These are phyloP conservation scores for Saccharomycopsis selenospora DNA, from an alignment of 805 yeast species.

Conservation along the genomic window DNA sequence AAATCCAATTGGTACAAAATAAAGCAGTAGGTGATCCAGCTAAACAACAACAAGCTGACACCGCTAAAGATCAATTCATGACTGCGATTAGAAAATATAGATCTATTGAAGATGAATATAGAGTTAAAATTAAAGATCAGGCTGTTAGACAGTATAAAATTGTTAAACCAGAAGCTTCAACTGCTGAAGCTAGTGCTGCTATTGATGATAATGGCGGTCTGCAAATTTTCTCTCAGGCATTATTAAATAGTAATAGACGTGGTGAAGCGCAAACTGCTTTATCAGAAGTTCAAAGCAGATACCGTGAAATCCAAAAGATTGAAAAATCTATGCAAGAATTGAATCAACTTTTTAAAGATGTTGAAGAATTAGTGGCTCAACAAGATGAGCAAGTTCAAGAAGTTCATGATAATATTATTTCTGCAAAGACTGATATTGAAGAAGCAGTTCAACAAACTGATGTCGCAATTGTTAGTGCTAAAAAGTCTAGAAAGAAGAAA, in stretches of 20 bases:
- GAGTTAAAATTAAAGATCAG: constrained; percentile 75
- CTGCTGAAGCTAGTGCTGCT: constrained; percentile 76
- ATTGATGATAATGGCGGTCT: constrained; percentile 78
- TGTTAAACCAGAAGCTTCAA: constrained; percentile 79
- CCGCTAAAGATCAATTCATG: constrained; percentile 77
- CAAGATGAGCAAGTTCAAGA: constrained; percentile 85
- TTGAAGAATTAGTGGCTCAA: constrained; percentile 93
- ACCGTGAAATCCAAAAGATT: constrained; percentile 87
- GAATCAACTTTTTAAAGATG: constrained; percentile 88
- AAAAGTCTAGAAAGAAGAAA: constrained; percentile 85
- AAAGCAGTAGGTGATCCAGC: constrained; percentile 65
- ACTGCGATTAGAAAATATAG: constrained; percentile 81
- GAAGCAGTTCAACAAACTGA: constrained; percentile 91
- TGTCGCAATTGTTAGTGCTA: constrained; percentile 82
- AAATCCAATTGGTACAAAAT: constrained; percentile 72
- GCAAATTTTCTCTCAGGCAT: constrained; percentile 92
- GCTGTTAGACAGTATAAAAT: constrained; percentile 91
- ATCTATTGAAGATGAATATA: constrained; percentile 76
- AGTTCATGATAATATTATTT: constrained; percentile 70
- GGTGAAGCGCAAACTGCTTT: constrained; percentile 95
- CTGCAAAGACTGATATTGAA: constrained; percentile 86
- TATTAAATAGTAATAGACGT: constrained; percentile 76
- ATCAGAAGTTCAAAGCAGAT: constrained; percentile 93
- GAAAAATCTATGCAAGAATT: constrained; percentile 94
- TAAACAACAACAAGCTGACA: constrained; percentile 86